Base-by-base conservation (phyloP, 2,329 filamentous ascomycete genomes). In the Juglanconis oblonga region DNA sequence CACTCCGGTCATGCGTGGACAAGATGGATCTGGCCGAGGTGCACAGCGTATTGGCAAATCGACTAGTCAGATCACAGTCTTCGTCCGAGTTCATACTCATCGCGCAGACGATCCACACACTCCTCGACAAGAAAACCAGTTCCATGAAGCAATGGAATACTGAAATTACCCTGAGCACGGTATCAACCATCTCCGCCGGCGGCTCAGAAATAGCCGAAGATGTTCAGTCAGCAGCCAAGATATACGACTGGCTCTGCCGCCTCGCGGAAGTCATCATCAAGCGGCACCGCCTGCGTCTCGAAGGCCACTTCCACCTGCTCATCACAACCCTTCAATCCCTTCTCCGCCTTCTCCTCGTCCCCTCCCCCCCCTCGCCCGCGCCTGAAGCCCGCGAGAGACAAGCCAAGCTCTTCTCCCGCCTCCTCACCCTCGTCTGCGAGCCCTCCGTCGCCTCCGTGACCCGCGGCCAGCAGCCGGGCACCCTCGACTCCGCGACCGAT, bases 241-340 rank as follows among this genome's bases (percentile, higher is more conserved):
- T 76, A 0, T 86, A 78, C 67, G 68, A 74, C 1, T 73, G 73
- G 67, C 72, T 84, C 14, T 86, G 80, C 72, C 79, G 77, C 56
- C 74, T 88, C 8, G 73, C 85, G 24, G 82, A 85, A 57, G 73
- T 77, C 29, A 73, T 88, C 42, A 81, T 88, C 68, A 81, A 80
- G 67, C 82, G 84, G 52, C 84, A 88, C 69, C 77, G 86, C 4
- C 76, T 85, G 48, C 83, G 86, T 9, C 75, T 88, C 1, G 81
- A 87, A 65, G 85, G 84, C 2, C 85, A 86, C 63, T 84, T 85
- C 66, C 85, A 87, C 67, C 73, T 87, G 49, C 75, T 87, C 5
- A 72, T 86, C 51, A 72, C 78, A 40, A 72, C 78, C 2, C 73
- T 88, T 60, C 81, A 86, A 65, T 72, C 79, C 3, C 79, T 88